These are phyloP conservation scores for Diaporthe sp. DNA, from an alignment of 2,329 filamentous ascomycete genomes.

Conservation along the genomic window DNA sequence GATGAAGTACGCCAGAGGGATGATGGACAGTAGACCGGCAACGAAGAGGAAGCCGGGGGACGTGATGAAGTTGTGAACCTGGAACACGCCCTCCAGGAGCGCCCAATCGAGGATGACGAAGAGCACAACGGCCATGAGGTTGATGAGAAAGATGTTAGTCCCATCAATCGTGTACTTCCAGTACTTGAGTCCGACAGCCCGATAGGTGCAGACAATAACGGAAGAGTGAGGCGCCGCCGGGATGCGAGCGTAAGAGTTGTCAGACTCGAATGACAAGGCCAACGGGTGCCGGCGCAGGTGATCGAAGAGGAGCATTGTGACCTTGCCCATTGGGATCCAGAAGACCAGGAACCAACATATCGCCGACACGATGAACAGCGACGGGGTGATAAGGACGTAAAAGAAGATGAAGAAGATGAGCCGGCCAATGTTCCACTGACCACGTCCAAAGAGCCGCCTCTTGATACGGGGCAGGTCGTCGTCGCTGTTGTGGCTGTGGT, in stretches of 20 bases:
- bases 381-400: slow-evolving; percentile 90
- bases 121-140: slow-evolving; percentile 91
- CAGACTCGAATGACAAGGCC: slow-evolving; percentile 92
- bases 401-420: slow-evolving; percentile 98
- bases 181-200: slow-evolving; percentile 93
- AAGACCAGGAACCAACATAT: slow-evolving; percentile 98
- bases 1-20: slow-evolving; percentile 97
- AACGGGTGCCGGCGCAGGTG: slow-evolving; percentile 94
- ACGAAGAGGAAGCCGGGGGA: slow-evolving; percentile 89
- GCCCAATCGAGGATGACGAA: slow-evolving; percentile 96
- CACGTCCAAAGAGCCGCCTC: slow-evolving; percentile 91
- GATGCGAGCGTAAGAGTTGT: slow-evolving; percentile 79
- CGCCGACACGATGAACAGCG: slow-evolving; percentile 85
- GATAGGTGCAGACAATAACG: slow-evolving; percentile 95
- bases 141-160: slow-evolving; percentile 99
- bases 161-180: slow-evolving; percentile 99
- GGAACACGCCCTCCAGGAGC: slow-evolving; percentile 77
- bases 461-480: slow-evolving; percentile 68
- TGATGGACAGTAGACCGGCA: slow-evolving; percentile 89
- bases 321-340: slow-evolving; percentile 98
- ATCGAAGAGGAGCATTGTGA: slow-evolving; percentile 89
- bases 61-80: slow-evolving; percentile 80
- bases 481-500: slow-evolving; percentile 58
- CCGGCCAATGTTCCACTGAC: slow-evolving; percentile 94
- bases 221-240: slow-evolving; percentile 82